Evolutionary conservation across 2,329 filamentous ascomycete species (phyloP), one percentile per base, ranked within the genome.

Genomic region (Torrubiella hemipterigena): DNA sequence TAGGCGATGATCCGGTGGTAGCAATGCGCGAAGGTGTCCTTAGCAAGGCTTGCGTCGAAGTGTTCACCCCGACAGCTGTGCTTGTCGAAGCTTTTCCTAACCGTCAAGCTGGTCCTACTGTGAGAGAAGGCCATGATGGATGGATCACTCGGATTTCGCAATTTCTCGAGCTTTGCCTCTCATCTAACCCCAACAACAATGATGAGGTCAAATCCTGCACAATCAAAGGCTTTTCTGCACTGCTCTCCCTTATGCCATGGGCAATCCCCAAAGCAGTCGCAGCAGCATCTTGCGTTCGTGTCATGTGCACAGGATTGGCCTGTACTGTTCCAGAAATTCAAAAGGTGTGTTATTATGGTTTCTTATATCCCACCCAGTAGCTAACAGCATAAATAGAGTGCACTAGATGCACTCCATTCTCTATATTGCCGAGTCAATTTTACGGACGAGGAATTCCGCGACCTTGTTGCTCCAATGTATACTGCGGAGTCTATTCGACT

Each of bases 1-100:
- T 81, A 42, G 77, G 83, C 21, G 91, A 96, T 49, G 91, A 96
- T 55, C 71, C 82, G 3, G 77, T 86, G 5, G 86, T 89, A 11
- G 81, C 81, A 12, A 62, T 94, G 46, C 76, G 89, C 40, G 83
- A 89, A 50, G 81, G 78, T 31, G 74, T 83, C 33, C 69, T 98
- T 38, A 93, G 86, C 50, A 82, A 85, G 51, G 83, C 84, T 9
- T 81, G 91, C 47, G 83, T 96, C 38, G 91, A 96, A 52, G 86
- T 96, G 38, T 93, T 94, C 52, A 93, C 87, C 0, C 85, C 91
- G 2, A 66, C 73, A 16, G 59, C 65, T 2, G 77, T 94, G 14
- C 73, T 94, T 33, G 59, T 73, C 38, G 80, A 93, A 40, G 68
- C 80, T 16, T 84, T 86, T 46, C 79, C 83, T 9, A 77, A 79